Conservation (phyloP, 352 stramenopile genomes). For the Phytophthora palmivora region DNA sequence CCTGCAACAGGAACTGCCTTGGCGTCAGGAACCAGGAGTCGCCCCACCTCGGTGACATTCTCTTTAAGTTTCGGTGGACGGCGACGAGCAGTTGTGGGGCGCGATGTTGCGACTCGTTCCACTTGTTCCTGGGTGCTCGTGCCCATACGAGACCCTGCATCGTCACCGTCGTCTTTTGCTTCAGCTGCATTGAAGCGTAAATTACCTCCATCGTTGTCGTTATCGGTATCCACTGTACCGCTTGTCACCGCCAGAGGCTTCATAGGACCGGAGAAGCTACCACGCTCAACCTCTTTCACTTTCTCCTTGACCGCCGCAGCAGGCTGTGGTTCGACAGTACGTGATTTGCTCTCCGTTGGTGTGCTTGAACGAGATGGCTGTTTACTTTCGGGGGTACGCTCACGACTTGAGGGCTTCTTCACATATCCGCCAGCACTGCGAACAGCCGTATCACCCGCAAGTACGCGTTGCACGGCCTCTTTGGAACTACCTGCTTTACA, state of each 20-base stretch:
- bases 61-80: conserved; percentile 90
- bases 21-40: conserved; percentile 74
- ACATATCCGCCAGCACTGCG: conserved; percentile 35
- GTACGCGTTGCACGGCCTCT: conserved; percentile 76
- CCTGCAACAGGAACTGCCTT: conserved; percentile 79
- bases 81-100: conserved; percentile 86
- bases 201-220: conserved; percentile 60
- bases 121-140: conserved; percentile 53
- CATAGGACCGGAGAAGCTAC: conserved; percentile 61
- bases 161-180: conserved; percentile 47
- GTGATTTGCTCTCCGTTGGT: conserved; percentile 62
- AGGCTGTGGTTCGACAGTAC: conserved; percentile 17
- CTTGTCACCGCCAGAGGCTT: conserved; percentile 64
- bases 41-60: conserved; percentile 81
- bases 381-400: conserved; percentile 61
- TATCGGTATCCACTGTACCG: conserved; percentile 30
- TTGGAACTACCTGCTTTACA: conserved; percentile 69
- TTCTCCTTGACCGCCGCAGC: conserved; percentile 48
- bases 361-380: conserved; percentile 63
- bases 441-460: conserved; percentile 60
- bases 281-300: conserved; percentile 34
- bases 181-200: conserved; percentile 52
- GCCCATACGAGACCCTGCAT: conserved; percentile 23
- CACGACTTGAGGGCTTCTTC: conserved; percentile 57
- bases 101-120: conserved; percentile 73